Conservation (phyloP, 768 basidiomycete genomes). For the Lactarius evosmus region DNA sequence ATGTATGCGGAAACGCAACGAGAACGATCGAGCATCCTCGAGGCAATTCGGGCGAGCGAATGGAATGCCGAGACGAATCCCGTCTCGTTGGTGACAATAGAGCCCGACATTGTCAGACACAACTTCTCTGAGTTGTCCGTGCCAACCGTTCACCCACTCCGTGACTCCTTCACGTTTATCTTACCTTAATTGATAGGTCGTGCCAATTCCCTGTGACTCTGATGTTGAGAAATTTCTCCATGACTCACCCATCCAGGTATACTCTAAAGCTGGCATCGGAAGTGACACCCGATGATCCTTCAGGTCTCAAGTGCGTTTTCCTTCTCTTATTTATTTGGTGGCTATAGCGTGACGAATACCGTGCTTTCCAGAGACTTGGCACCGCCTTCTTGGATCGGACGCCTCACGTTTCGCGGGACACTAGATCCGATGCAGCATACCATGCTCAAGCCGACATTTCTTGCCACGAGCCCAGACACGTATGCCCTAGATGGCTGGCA, state of each 20-base stretch:
- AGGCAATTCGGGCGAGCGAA: constrained; percentile 62
- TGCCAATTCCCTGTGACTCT: constrained; percentile 54
- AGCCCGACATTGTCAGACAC: constrained; percentile 46
- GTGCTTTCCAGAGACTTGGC: constrained; percentile 39
- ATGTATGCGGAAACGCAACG: constrained; percentile 91
- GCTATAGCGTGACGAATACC: background rate
- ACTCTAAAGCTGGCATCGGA: constrained; percentile 46
- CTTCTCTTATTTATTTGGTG: background rate
- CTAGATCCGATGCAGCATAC: constrained; percentile 49
- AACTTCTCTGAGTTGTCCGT: constrained; percentile 69
- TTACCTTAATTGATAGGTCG: constrained; percentile 41
- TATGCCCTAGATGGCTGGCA: constrained; percentile 68
- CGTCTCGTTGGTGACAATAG: constrained; percentile 46
- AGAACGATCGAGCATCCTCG: constrained; percentile 63
- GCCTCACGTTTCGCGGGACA: constrained; percentile 60
- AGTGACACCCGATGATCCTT: constrained; percentile 27
- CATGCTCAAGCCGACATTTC: constrained; percentile 50
- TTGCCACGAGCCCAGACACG: constrained; percentile 59
- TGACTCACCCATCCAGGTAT: constrained; percentile 57
- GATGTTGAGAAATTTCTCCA: constrained; percentile 67
- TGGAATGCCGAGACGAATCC: constrained; percentile 84
- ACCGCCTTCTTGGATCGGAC: constrained; percentile 59
- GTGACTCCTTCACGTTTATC: background rate
- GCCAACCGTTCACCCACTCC: background rate
- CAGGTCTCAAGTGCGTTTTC: constrained; percentile 27